phyloP scores from a whole-genome alignment of 2,329 filamentous ascomycete genomes.

The Pseudogymnoascus sp. region DNA sequence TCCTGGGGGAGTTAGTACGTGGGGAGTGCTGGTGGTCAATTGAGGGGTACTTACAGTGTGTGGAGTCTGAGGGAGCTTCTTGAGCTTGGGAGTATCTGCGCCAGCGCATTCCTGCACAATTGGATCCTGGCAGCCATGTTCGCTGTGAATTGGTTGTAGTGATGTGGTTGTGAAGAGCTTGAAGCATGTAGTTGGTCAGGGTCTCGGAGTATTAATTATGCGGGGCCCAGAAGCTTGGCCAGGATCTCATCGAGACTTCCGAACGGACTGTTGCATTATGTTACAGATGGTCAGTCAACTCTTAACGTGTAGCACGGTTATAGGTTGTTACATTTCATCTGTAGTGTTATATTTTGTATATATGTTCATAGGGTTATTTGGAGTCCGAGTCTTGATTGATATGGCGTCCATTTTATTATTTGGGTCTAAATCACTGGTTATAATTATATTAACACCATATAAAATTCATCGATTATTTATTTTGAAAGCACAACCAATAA shows the following conservation, averaged over 20 bases:
- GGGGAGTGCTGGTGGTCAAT: neutral
- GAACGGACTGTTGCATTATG: neutral
- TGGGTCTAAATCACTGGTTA: neutral
- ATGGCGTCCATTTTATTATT: neutral
- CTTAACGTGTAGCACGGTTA: neutral
- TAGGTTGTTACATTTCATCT: neutral
- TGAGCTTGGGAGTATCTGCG: neutral
- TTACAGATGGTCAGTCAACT: neutral
- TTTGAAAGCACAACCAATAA: neutral
- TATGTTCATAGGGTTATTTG: neutral
- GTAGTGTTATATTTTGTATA: neutral
- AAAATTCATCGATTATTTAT: neutral
- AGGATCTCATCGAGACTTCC: neutral
- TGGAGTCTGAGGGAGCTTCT: neutral
- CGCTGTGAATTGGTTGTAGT: neutral
- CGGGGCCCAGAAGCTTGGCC: neutral
- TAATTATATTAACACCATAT: neutral
- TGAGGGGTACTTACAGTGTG: neutral
- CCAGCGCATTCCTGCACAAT: conserved; percentile 2
- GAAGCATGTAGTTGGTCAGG: neutral
- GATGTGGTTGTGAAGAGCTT: neutral
- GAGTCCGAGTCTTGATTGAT: neutral
- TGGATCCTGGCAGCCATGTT: neutral
- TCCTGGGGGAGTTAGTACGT: neutral
- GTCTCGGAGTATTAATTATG: conserved; percentile 4